phyloP scores from a whole-genome alignment of 2,329 filamentous ascomycete species.

The Trichoderma aggressivum region DNA sequence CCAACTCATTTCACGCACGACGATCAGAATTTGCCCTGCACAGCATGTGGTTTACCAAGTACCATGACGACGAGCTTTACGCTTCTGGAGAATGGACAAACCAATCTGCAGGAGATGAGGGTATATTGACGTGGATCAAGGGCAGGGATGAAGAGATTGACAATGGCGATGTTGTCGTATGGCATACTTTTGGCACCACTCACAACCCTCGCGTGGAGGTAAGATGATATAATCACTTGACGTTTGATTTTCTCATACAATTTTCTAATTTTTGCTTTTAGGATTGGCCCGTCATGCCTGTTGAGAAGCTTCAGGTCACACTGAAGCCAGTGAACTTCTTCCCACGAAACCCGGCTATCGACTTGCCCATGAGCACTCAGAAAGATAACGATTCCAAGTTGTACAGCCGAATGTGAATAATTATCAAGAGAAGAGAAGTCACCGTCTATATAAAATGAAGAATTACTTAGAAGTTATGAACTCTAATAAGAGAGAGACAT shows the following conservation, averaged over 20 bases:
- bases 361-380: neutral
- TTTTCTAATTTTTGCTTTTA: neutral
- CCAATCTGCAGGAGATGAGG: neutral
- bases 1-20: neutral
- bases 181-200: neutral
- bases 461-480: neutral
- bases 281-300: neutral
- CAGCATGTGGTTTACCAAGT: neutral
- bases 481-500: neutral
- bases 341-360: neutral
- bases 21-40: neutral
- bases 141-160: neutral
- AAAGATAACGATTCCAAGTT: neutral
- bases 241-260: neutral
- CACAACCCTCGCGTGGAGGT: neutral
- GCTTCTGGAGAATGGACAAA: neutral
- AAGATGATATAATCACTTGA: neutral
- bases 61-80: neutral
- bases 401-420: neutral
- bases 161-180: neutral
- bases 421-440: neutral
- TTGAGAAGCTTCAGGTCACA: neutral
- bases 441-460: neutral
- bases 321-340: neutral
- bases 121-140: neutral